phyloP scores from a whole-genome alignment of 768 basidiomycete species.

The Gloeopeniophorella convolvens region DNA sequence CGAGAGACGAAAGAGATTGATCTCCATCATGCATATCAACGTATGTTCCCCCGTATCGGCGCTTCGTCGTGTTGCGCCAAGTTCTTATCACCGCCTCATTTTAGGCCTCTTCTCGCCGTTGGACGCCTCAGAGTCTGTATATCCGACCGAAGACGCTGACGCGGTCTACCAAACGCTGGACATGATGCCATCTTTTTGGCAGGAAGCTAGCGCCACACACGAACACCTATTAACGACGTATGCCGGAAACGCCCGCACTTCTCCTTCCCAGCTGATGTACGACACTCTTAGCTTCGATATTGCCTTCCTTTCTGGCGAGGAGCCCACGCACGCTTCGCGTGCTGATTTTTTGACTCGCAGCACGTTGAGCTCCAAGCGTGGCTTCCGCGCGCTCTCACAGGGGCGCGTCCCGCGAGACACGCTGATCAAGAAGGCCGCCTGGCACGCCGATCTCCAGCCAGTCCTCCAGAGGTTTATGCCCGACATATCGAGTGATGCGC shows the following conservation, averaged over 20 bases:
- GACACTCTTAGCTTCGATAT: constrained; percentile 51
- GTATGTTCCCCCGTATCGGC: constrained; percentile 38
- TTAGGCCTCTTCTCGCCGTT: constrained; percentile 22
- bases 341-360: constrained; percentile 55
- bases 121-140: constrained; percentile 7
- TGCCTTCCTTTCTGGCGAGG: constrained; percentile 46
- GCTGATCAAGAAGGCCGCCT: constrained; percentile 39
- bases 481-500: constrained; percentile 31
- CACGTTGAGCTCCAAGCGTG: constrained; percentile 44
- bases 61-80: neutral
- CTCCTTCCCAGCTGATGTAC: neutral
- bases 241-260: constrained; percentile 11
- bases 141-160: constrained; percentile 28
- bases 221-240: constrained; percentile 62
- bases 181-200: constrained; percentile 50
- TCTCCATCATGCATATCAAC: constrained; percentile 46
- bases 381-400: constrained; percentile 45
- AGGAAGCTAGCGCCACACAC: constrained; percentile 38
- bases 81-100: neutral
- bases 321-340: constrained; percentile 36
- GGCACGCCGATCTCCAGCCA: constrained; percentile 46
- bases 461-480: constrained; percentile 39
- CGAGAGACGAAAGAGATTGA: constrained; percentile 43
- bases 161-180: constrained; percentile 45
- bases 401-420: constrained; percentile 38